phyloP scores from a whole-genome alignment of 805 yeast species.

The Scheffersomyces stipitis region DNA sequence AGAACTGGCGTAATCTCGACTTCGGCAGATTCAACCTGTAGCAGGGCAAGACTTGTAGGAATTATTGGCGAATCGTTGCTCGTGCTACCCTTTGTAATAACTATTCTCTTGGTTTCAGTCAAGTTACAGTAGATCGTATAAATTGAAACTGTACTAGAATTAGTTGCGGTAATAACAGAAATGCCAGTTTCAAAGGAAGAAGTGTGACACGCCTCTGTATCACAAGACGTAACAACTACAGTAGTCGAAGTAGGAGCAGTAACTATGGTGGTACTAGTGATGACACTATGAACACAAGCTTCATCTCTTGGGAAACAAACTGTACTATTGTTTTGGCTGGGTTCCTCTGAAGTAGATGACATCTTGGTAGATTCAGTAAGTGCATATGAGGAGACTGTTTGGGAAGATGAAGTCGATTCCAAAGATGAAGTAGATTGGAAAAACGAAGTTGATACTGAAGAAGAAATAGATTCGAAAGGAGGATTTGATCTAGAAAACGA shows the following conservation, averaged over 20 bases:
- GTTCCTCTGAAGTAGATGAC: no score
- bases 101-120: slow-evolving; percentile 1
- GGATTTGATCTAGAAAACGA: no score
- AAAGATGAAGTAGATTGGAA: no score
- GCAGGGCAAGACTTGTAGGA: background rate
- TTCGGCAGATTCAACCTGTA: slow-evolving; percentile 1
- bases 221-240: slow-evolving; percentile 8
- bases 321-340: no score
- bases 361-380: no score
- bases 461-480: no score
- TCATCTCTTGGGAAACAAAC: no score
- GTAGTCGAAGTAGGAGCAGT: slow-evolving; percentile 2
- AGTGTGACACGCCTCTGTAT: slow-evolving; percentile 2
- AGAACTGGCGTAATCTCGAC: background rate
- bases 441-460: no score
- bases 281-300: no score
- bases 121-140: slow-evolving; percentile 19
- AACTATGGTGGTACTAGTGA: background rate
- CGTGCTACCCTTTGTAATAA: background rate
- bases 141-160: slow-evolving; percentile 5
- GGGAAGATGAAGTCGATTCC: no score
- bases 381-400: no score
- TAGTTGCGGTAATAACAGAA: slow-evolving; percentile 10
- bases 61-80: background rate
- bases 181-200: slow-evolving; percentile 5